Evolutionary conservation across 192 early-diverging fungal species (phyloP), one percentile per base, ranked within the genome.

Genomic region (Coemansia sp.): DNA sequence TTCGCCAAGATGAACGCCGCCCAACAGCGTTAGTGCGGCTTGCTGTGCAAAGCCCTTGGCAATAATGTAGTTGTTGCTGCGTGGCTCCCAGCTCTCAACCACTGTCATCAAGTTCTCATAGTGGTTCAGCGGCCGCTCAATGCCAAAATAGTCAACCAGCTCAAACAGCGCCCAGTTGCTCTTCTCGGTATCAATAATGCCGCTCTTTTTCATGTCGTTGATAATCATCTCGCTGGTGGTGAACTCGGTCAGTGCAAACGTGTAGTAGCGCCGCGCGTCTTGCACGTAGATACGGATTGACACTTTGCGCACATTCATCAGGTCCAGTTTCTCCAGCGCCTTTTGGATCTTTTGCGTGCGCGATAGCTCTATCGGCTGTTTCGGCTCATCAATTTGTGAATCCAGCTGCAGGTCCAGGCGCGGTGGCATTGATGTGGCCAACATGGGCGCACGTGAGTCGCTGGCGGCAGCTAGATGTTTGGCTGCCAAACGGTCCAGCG

Each of bases 201-300:
- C 81, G 52, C 81, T 83, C 57, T 87, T 73, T 47, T 85, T 78
- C 57, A 95, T 73, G 64, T 92, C 88, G 26, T 87, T 66, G 16
- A 95, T 68, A 8, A 93, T 84, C 69, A 88, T 84, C 29, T 88
- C 84, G 29, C 90, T 84, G 1, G 89, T 88, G 66, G 91, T 88
- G 38, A 85, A 78, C 50, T 87, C 81, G 6, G 89, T 93, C 52
- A 96, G 63, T 53, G 90, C 83, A 19, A 94, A 65, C n/a, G 87
- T 91, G 71, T 91, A 90, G 81, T 88, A 92, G 27, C 86, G 83
- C 19, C 68, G 77, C 2, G 87, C 86, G 59, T 94, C 90, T 47
- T 91, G 85, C 55, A 98, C 90, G 65, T 93, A 95, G 23, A 98
- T 91, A n/a, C 94, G 86, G 41, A 89, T 92, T 0, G 92, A 83